phyloP scores from a whole-genome alignment of 2,329 filamentous ascomycete genomes.

The Trichoderma simmonsii region DNA sequence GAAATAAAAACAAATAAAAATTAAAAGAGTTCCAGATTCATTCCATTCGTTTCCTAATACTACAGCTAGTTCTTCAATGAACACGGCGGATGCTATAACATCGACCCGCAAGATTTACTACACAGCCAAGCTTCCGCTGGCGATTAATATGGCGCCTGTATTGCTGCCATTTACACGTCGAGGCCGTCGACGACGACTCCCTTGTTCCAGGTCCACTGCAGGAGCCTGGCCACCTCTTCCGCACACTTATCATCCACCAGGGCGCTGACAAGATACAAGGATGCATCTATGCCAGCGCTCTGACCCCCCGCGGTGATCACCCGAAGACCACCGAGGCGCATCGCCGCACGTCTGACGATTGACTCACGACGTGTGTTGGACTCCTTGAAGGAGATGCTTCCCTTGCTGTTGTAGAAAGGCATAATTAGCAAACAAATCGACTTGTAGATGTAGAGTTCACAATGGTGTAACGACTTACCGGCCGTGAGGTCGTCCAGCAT shows the following conservation, averaged over 20 bases:
- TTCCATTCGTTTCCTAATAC: conserved; percentile 19
- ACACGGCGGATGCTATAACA: conserved; percentile 1
- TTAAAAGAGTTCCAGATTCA: neutral
- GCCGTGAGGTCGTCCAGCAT: conserved; percentile 59
- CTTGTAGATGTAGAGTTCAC: neutral
- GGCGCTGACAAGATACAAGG: conserved; percentile 80
- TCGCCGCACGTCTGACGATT: conserved; percentile 71
- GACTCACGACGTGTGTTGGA: conserved; percentile 74
- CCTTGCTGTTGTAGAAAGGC: conserved; percentile 57
- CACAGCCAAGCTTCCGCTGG: conserved; percentile 20
- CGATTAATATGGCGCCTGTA: conserved; percentile 7
- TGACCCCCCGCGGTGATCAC: conserved; percentile 79
- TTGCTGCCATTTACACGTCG: conserved; percentile 61
- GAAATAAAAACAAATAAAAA: neutral
- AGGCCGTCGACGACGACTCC: conserved; percentile 80
- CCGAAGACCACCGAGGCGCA: conserved; percentile 66
- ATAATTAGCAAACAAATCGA: neutral
- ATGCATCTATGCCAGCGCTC: conserved; percentile 77
- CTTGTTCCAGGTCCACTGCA: conserved; percentile 86
- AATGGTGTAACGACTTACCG: conserved; percentile 43
- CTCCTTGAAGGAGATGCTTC: conserved; percentile 76
- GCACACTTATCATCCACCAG: conserved; percentile 75
- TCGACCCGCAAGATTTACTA: conserved; percentile 16
- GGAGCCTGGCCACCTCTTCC: conserved; percentile 67
- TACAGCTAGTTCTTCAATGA: conserved; percentile 13